Evolutionary conservation across 108 stramenopile genomes (phyloP).

Genomic region (Skeletonema potamos): DNA sequence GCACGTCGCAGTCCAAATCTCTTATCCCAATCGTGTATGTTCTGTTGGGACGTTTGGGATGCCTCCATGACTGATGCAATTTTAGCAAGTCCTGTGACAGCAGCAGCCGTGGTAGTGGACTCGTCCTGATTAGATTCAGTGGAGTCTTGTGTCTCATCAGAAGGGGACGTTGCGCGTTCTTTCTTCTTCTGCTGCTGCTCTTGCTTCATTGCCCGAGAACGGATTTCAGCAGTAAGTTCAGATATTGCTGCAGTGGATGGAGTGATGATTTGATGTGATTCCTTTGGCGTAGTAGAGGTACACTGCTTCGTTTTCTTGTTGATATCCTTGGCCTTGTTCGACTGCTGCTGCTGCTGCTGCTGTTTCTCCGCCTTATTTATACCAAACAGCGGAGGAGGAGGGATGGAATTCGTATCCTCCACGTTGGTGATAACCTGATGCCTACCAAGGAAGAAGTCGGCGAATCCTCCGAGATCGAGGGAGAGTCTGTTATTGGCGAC

Average conservation of each 20-base stretch:
- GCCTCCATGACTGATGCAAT: slow-evolving; percentile 57
- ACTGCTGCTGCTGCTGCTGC: too few species aligned
- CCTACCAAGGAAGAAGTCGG: too few species aligned
- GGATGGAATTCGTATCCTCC: too few species aligned
- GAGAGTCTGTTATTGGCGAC: too few species aligned
- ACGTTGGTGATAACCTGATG: too few species aligned
- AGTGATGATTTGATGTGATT: slow-evolving; percentile 4
- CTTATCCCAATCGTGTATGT: slow-evolving; percentile 81
- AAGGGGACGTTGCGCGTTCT: neutral
- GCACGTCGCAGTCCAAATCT: slow-evolving; percentile 78
- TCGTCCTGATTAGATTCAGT: neutral
- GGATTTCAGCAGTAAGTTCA: slow-evolving; percentile 4
- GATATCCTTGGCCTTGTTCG: neutral
- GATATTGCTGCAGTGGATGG: slow-evolving; percentile 7
- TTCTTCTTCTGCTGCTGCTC: neutral
- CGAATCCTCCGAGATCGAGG: too few species aligned
- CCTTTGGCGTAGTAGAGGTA: neutral
- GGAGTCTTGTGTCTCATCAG: neutral
- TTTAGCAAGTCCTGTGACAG: neutral
- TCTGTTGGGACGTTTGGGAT: slow-evolving; percentile 63
- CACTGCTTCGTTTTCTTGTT: neutral
- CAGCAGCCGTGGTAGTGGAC: neutral
- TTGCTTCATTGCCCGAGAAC: neutral
- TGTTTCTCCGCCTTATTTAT: too few species aligned
- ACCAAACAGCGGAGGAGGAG: neutral